Evolutionary conservation across 2,329 filamentous ascomycete genomes (phyloP).

Genomic region (Fusarium hostae): DNA sequence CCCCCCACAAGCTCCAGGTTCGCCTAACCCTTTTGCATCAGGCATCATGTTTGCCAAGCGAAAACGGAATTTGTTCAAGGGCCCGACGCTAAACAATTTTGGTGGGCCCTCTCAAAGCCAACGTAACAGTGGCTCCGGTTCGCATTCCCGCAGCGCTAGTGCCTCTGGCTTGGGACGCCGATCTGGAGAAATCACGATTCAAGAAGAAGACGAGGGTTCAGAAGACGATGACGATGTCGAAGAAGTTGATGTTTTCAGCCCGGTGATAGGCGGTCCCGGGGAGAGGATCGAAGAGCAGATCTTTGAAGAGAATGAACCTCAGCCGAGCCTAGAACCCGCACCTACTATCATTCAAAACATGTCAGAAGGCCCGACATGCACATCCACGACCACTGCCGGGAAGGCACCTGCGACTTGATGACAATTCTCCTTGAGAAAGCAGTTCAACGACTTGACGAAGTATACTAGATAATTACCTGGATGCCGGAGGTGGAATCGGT

Average conservation of each 20-base stretch:
- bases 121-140: slow-evolving; percentile 50
- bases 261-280: slow-evolving; percentile 58
- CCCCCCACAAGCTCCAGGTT: slow-evolving; percentile 57
- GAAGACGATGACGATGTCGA: slow-evolving; percentile 61
- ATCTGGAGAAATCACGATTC: slow-evolving; percentile 80
- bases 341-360: slow-evolving; percentile 33
- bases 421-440: slow-evolving; percentile 2
- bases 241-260: slow-evolving; percentile 69
- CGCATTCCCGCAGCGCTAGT: slow-evolving; percentile 69
- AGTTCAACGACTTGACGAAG: slow-evolving; percentile 44
- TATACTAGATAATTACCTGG: slow-evolving; percentile 35
- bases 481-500: slow-evolving; percentile 16
- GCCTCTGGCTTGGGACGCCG: slow-evolving; percentile 71
- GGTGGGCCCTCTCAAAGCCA: slow-evolving; percentile 52
- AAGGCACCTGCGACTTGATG: slow-evolving; percentile 28
- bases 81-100: slow-evolving; percentile 73
- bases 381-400: slow-evolving; percentile 9
- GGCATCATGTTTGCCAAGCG: slow-evolving; percentile 83
- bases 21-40: slow-evolving; percentile 68
- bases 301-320: slow-evolving; percentile 54
- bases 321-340: slow-evolving; percentile 32
- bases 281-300: slow-evolving; percentile 61
- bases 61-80: slow-evolving; percentile 85
- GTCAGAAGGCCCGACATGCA: background rate
- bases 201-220: slow-evolving; percentile 70